Conservation (phyloP, 1,139 yeast species). For the Wickerhamomyces sp. region DNA sequence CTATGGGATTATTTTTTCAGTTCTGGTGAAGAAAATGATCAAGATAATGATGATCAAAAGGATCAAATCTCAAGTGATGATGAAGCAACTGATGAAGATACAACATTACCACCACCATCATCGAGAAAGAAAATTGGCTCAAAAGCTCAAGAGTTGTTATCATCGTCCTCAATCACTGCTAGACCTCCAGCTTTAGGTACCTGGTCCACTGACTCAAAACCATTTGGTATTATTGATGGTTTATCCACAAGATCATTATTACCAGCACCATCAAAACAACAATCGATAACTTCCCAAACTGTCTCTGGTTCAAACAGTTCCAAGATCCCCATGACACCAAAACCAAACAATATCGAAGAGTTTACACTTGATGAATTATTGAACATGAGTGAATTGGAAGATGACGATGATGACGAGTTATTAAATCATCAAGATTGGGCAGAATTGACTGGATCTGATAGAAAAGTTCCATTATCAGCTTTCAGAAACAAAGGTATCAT, state of each 20-base stretch:
- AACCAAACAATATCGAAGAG: slow-evolving; percentile 44
- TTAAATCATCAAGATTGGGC: slow-evolving; percentile 46
- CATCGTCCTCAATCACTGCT: slow-evolving; percentile 78
- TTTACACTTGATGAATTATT: slow-evolving; percentile 79
- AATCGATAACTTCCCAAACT: slow-evolving; percentile 1
- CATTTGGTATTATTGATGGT: slow-evolving; percentile 93
- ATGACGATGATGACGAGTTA: slow-evolving; percentile 50
- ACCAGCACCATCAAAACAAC: slow-evolving; percentile 25
- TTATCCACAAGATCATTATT: slow-evolving; percentile 75
- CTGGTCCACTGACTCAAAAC: slow-evolving; percentile 82
- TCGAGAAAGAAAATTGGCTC: slow-evolving; percentile 56
- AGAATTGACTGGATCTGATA: slow-evolving; percentile 44
- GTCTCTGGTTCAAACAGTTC: neutral
- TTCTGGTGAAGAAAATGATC: slow-evolving; percentile 31
- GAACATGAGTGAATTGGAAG: slow-evolving; percentile 84
- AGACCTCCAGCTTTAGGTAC: slow-evolving; percentile 91
- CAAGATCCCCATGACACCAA: slow-evolving; percentile 11
- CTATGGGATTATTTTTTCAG: slow-evolving; percentile 51
- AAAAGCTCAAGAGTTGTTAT: slow-evolving; percentile 79
- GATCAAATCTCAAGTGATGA: slow-evolving; percentile 40
- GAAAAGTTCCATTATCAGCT: slow-evolving; percentile 79
- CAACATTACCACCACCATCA: slow-evolving; percentile 62
- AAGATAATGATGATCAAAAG: slow-evolving; percentile 30
- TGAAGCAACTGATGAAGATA: slow-evolving; percentile 91
- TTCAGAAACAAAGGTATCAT: slow-evolving; percentile 70